A percentile compares a stretch with the other conserved stretches of the same genome.
These are phyloP conservation scores for Picea sitchensis DNA, from an alignment of 75 land plant genomes.

Conservation along the genomic window DNA sequence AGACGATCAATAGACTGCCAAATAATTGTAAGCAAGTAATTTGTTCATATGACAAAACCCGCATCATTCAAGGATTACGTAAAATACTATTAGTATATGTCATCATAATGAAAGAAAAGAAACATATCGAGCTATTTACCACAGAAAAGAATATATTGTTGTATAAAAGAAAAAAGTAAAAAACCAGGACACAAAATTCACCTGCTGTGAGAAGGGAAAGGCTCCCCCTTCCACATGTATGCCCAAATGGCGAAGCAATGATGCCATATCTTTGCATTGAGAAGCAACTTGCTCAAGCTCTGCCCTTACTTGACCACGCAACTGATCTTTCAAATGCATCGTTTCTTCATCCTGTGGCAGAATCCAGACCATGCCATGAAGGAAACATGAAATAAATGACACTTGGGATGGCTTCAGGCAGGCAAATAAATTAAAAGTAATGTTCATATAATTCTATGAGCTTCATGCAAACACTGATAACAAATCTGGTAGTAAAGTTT, in stretches of 20 bases:
- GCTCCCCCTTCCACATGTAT: conserved; percentile 66
- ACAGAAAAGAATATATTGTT: background rate
- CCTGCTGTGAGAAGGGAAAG: conserved; percentile 57
- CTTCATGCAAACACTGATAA: background rate
- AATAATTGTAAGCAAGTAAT: background rate
- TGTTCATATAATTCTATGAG: background rate
- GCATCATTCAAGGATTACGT: background rate
- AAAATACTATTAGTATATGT: background rate
- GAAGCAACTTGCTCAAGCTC: conserved; percentile 56
- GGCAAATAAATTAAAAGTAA: background rate
- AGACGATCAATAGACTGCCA: background rate
- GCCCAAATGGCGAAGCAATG: conserved; percentile 67
- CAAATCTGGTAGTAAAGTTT: background rate
- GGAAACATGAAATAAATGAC: background rate
- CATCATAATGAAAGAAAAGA: background rate
- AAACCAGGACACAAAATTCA: conserved; percentile 1
- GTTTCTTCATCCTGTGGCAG: conserved; percentile 65
- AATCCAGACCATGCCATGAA: background rate
- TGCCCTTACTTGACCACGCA: conserved; percentile 56
- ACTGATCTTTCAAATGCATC: conserved; percentile 61
- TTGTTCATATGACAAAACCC: background rate
- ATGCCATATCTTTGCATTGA: conserved; percentile 68
- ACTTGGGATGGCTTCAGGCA: background rate
- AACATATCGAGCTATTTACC: background rate
- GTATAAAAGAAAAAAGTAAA: background rate